These are phyloP conservation scores for Dimocarpus longan DNA, from an alignment of 345 rosid genomes.

Conservation along the genomic window DNA sequence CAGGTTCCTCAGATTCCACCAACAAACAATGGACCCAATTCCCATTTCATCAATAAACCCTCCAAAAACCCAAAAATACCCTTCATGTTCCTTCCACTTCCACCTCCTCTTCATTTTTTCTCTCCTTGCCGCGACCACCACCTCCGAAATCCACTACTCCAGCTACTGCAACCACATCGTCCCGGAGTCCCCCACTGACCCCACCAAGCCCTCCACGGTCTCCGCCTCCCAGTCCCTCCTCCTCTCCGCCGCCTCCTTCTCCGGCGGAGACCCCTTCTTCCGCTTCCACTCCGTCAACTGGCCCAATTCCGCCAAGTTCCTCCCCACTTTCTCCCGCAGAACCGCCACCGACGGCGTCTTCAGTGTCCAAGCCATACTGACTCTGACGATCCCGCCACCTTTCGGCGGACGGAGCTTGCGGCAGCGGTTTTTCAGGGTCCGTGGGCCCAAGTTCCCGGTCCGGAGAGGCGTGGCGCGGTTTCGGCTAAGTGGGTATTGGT, in stretches of 20 bases:
- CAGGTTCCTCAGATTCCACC: neutral
- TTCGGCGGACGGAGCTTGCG: conserved; percentile 30
- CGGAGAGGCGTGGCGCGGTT: conserved; percentile 35
- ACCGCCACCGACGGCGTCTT: conserved; percentile 32
- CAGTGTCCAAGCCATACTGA: conserved; percentile 43
- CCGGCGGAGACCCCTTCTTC: conserved; percentile 54
- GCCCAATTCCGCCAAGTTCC: conserved; percentile 36
- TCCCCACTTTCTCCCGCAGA: conserved; percentile 20
- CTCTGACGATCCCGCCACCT: conserved; percentile 28
- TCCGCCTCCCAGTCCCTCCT: conserved; percentile 25
- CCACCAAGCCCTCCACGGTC: neutral
- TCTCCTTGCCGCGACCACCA: conserved; percentile 22
- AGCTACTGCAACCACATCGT: conserved; percentile 55
- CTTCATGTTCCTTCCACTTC: conserved; percentile 2
- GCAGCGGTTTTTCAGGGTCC: conserved; percentile 35
- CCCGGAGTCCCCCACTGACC: conserved; percentile 38
- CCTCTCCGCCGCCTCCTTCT: conserved; percentile 45
- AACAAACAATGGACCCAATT: conserved; percentile 35
- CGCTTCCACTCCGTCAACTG: neutral
- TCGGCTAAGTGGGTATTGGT: conserved; percentile 69
- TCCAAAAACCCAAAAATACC: conserved; percentile 20
- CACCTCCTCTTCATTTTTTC: conserved; percentile 29
- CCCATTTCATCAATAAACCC: conserved; percentile 12
- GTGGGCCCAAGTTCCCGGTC: conserved; percentile 55
- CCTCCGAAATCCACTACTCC: conserved; percentile 40